A percentile compares a stretch with the other conserved stretches of the same genome.
Conservation (phyloP, 208 protist species). For the Crithidia thermophila region DNA sequence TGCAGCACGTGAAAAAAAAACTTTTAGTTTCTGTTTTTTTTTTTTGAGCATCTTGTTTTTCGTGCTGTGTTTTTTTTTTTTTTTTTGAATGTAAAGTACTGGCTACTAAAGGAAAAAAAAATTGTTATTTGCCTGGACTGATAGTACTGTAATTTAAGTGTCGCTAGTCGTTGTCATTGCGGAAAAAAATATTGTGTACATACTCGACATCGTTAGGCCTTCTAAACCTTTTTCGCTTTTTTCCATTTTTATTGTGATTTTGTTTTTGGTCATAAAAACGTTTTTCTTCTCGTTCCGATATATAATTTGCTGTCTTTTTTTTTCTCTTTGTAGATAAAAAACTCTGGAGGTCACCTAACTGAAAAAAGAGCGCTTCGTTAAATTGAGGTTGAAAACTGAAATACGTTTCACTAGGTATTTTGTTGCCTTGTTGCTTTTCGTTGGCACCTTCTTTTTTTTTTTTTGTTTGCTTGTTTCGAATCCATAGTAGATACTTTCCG, state of each 20-base stretch:
- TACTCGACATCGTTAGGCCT: not conserved
- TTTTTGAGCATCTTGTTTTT: not conserved
- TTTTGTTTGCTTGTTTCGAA: not conserved
- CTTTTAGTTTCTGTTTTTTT: slow-evolving; percentile 4
- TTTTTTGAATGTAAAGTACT: too few relatives aligned
- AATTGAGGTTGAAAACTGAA: not conserved
- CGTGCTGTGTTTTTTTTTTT: not conserved
- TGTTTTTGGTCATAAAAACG: not conserved
- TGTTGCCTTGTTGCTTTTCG: not conserved
- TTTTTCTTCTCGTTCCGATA: slow-evolving; percentile 10
- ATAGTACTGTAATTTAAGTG: not conserved
- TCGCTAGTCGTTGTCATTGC: too few relatives aligned
- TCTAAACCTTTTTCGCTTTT: not conserved
- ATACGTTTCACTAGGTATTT: not conserved
- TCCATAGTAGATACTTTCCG: not conserved
- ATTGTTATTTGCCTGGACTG: slow-evolving; percentile 4
- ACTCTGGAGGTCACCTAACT: too few relatives aligned
- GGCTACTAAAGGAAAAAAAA: too few relatives aligned
- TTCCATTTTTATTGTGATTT: not conserved
- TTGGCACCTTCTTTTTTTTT: not conserved
- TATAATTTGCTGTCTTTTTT: slow-evolving; percentile 29
- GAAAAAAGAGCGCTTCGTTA: slow-evolving; percentile 2
- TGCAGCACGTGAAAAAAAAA: too few relatives aligned
- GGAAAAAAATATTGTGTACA: too few relatives aligned
- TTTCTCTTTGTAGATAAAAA: not conserved